Base-by-base conservation (phyloP, 2,329 filamentous ascomycete species). In the Aspergillus thermomutatus region DNA sequence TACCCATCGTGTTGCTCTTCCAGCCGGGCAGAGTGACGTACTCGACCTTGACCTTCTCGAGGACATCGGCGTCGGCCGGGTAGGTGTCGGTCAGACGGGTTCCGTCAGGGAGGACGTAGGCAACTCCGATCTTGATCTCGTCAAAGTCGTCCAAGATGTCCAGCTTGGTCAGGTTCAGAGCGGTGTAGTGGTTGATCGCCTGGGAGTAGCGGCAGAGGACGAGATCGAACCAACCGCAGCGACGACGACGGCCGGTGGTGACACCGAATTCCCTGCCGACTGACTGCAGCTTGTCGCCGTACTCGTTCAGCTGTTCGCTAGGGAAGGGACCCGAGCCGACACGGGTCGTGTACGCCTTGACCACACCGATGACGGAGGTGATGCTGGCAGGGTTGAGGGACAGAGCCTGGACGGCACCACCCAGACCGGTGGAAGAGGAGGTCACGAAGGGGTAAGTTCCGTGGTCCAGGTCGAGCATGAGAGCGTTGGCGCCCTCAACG, bases 141-240 rank as follows among this genome's bases (percentile, higher is more conserved):
- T 85, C 80, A 65, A 87, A 87, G 66, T 82, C 79, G 66, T 87
- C 85, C 6, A 87, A 76, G 34, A 87, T 79, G 64, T 87, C 85
- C 49, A 87, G 79, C 72, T 87, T 87, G 56, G 84, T 87, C 55
- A 87, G 75, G 75, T 87, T 87, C 65, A 87, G 75, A 11, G 76
- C 72, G 17, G 79, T 80, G 70, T 80, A 81, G 70, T 79, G 76
- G 72, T 80, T 81, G 62, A 81, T 73, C 11, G 81, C 74, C 28
- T 83, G 82, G 68, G 82, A 85, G 77, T 85, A 85, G 66, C 84
- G 83, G 63, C 84, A 77, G 17, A 87, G 77, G n/a, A 87, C 84
- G 43, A 87, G 77, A 68, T 87, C 85, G 62, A 87, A 79, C 84
- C 84, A 87, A 52, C 85, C 85, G 64, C 85, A 87, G 59, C 85